Conservation (phyloP, 768 basidiomycete genomes). For the Tephrocybe sp. region DNA sequence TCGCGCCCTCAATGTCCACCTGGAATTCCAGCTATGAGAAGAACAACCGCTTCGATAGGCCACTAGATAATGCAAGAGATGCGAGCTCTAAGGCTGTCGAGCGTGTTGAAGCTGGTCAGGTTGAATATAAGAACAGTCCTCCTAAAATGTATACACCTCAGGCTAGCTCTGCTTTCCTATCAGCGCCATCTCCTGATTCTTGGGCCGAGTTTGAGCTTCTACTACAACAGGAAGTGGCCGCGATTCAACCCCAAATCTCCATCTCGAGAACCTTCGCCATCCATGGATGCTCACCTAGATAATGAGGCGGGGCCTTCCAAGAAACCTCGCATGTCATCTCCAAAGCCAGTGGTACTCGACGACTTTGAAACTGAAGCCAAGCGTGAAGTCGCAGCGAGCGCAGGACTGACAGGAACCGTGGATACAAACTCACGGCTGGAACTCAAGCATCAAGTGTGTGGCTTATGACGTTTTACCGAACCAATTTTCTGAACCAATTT, state of each 20-base stretch:
- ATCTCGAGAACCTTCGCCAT: constrained; percentile 14
- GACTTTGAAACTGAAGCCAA: constrained; percentile 95
- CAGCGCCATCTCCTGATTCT: no score
- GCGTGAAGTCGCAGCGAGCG: constrained; percentile 85
- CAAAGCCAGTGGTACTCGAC: constrained; percentile 80
- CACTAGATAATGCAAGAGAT: no score
- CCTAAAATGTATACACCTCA: no score
- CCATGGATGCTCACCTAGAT: constrained; percentile 21
- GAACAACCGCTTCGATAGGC: no score
- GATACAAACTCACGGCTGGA: constrained; percentile 70
- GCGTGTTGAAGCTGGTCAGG: no score
- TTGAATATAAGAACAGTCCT: no score
- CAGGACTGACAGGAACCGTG: constrained; percentile 76
- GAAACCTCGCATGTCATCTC: constrained; percentile 56
- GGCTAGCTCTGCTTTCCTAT: no score
- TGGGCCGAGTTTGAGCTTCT: no score
- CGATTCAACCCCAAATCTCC: constrained; percentile 44
- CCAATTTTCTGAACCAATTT: constrained; percentile 2
- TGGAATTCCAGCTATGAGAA: no score
- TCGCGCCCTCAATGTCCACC: no score
- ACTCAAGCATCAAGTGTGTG: constrained; percentile 72
- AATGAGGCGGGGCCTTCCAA: constrained; percentile 49
- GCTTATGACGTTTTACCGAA: constrained; percentile 1
- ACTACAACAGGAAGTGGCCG: no score
- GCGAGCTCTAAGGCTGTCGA: no score